Conservation (phyloP, 176 grass and related monocot genomes). For the bread wheat (Triticum aestivum) region DNA sequence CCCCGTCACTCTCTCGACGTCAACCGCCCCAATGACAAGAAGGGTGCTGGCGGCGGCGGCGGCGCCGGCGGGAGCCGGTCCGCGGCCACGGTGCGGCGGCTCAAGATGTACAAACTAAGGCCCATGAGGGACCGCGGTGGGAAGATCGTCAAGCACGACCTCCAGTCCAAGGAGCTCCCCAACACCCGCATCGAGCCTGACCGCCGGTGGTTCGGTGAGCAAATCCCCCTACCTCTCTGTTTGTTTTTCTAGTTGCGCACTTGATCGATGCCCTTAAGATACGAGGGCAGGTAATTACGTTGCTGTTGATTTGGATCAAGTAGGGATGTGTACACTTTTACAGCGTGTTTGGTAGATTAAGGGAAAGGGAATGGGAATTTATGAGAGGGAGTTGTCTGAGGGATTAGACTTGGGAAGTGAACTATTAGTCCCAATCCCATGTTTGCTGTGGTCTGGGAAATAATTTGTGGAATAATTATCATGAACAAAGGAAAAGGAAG, state of each 20-base stretch:
- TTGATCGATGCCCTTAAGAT: not conserved
- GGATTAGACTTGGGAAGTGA: too few species aligned
- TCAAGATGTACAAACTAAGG: constrained; percentile 53
- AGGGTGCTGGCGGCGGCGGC: constrained; percentile 36
- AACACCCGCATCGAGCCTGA: constrained; percentile 86
- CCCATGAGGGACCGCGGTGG: constrained; percentile 65
- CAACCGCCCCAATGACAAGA: constrained; percentile 87
- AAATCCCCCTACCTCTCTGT: not conserved
- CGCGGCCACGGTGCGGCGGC: constrained; percentile 30
- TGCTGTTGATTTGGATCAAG: not conserved
- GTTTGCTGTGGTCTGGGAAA: too few species aligned
- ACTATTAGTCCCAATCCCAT: too few species aligned
- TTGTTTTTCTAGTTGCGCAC: not conserved
- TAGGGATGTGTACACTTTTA: too few species aligned
- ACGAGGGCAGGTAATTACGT: too few species aligned
- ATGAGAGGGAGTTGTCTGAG: too few species aligned
- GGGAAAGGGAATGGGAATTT: too few species aligned
- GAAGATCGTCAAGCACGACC: constrained; percentile 61
- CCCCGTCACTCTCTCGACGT: constrained; percentile 87
- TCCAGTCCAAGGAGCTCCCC: constrained; percentile 84
- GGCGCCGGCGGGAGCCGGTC: constrained; percentile 41
- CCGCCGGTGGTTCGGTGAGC: constrained; percentile 77
- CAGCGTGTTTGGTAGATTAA: too few species aligned
- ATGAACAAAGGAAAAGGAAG: too few species aligned
- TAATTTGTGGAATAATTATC: too few species aligned